Percentiles rank a stretch among this genome's conserved stretches.
Conservation (phyloP, 257 asterid species). For the Handroanthus guayacan region DNA sequence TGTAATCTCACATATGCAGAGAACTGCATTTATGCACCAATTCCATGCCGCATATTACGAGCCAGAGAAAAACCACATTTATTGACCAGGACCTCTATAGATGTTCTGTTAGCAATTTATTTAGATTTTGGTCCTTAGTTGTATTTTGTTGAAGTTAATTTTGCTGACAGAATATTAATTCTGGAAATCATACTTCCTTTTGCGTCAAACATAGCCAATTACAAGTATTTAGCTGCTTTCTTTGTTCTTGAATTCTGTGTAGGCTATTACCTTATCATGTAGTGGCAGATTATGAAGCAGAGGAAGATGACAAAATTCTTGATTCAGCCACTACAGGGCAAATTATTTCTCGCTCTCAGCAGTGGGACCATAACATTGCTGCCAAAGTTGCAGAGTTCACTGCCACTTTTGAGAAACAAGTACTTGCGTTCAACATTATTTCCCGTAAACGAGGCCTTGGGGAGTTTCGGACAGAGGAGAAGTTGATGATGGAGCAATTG, state of each 20-base stretch:
- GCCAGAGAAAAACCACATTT: not conserved
- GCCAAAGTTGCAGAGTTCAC: constrained; percentile 97
- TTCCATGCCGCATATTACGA: not conserved
- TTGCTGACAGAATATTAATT: not conserved
- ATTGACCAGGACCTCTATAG: not conserved
- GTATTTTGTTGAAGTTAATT: constrained; percentile 10
- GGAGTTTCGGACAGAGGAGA: constrained; percentile 96
- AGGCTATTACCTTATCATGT: constrained; percentile 98
- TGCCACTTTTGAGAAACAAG: constrained; percentile 97
- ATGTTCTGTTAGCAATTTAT: not conserved
- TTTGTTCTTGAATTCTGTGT: constrained; percentile 29
- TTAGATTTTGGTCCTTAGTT: not conserved
- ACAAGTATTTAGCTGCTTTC: not conserved
- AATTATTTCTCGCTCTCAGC: constrained; percentile 93
- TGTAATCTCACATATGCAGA: not conserved
- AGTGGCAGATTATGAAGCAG: constrained; percentile 99
- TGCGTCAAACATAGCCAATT: not conserved
- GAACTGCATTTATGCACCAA: not conserved
- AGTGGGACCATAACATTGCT: constrained; percentile 96
- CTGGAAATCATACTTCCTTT: not conserved
- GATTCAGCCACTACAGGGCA: constrained; percentile 91
- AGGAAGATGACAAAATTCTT: constrained; percentile 98
- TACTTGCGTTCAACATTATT: constrained; percentile 91
- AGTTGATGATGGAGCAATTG: constrained; percentile 90
- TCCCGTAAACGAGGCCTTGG: constrained; percentile 85